A percentile compares a stretch with the other conserved stretches of the same genome.
These are phyloP conservation scores for Protomyces lactucae-debilis DNA, from an alignment of 1,139 yeast species.

Conservation along the genomic window DNA sequence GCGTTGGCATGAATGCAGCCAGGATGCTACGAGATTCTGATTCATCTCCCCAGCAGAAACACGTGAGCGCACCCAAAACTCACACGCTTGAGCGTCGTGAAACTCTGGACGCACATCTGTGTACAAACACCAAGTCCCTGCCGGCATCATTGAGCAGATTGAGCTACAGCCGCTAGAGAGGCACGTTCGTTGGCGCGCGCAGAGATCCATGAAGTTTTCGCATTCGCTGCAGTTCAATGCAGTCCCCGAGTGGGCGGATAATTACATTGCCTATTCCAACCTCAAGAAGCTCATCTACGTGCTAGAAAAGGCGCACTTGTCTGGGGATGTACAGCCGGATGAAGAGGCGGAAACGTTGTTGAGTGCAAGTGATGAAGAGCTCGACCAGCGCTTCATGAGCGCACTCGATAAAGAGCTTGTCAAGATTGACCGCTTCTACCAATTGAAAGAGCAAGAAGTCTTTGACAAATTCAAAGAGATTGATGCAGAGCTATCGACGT, in stretches of 20 bases:
- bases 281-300: constrained; percentile 57
- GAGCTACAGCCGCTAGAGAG: background rate
- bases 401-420: constrained; percentile 54
- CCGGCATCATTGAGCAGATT: background rate
- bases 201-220: constrained; percentile 57
- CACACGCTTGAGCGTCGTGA: too few relatives aligned
- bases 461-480: constrained; percentile 47
- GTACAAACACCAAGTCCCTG: background rate
- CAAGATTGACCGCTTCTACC: constrained; percentile 56
- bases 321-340: constrained; percentile 35
- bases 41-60: too few relatives aligned
- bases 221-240: constrained; percentile 72
- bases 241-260: constrained; percentile 74
- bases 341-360: constrained; percentile 41
- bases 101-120: too few relatives aligned
- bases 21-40: too few relatives aligned
- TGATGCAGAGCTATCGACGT: constrained; percentile 42
- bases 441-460: constrained; percentile 48
- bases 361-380: constrained; percentile 42
- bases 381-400: constrained; percentile 49
- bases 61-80: too few relatives aligned
- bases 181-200: background rate
- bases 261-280: constrained; percentile 46
- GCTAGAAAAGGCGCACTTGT: constrained; percentile 42
- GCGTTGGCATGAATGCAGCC: too few relatives aligned